Evolutionary conservation across 371 early-diverging fungal genomes (phyloP).

Genomic region (Mucor sp.): DNA sequence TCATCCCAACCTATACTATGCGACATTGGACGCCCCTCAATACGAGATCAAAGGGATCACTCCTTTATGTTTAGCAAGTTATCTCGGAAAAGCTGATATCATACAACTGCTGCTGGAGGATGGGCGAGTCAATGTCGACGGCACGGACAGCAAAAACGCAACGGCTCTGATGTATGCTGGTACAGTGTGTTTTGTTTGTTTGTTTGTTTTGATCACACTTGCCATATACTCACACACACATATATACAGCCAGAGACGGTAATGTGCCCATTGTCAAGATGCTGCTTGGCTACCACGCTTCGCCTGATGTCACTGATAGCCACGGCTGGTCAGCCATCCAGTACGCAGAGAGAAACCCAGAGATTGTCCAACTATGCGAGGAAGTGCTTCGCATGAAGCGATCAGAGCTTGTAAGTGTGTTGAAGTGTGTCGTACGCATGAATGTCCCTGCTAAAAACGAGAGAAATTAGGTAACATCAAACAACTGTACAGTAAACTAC

Average conservation of each 20-base stretch:
- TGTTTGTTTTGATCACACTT: conserved; percentile 1
- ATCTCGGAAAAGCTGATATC: conserved; percentile 67
- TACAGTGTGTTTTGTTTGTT: conserved; percentile 27
- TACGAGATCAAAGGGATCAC: conserved; percentile 72
- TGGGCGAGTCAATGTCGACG: conserved; percentile 70
- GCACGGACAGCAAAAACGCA: conserved; percentile 70
- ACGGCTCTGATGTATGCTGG: conserved; percentile 84
- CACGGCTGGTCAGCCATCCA: conserved; percentile 78
- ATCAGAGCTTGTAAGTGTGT: conserved; percentile 48
- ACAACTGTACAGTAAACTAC: conserved; percentile 33
- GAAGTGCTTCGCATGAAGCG: conserved; percentile 54
- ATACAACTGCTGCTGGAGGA: conserved; percentile 64
- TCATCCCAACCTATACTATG: conserved; percentile 56
- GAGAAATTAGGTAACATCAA: conserved; percentile 10
- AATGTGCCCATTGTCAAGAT: conserved; percentile 63
- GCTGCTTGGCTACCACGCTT: conserved; percentile 60
- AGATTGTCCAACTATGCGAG: conserved; percentile 64
- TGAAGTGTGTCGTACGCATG: not conserved
- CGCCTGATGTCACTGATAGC: conserved; percentile 61
- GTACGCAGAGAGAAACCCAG: conserved; percentile 64
- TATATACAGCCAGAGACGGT: conserved; percentile 64
- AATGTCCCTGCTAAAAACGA: not conserved
- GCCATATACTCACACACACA: not conserved
- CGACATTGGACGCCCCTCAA: conserved; percentile 66
- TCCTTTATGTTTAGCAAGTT: conserved; percentile 75